Conservation (phyloP, 495 filamentous ascomycete genomes). For the Extremus antarcticus region DNA sequence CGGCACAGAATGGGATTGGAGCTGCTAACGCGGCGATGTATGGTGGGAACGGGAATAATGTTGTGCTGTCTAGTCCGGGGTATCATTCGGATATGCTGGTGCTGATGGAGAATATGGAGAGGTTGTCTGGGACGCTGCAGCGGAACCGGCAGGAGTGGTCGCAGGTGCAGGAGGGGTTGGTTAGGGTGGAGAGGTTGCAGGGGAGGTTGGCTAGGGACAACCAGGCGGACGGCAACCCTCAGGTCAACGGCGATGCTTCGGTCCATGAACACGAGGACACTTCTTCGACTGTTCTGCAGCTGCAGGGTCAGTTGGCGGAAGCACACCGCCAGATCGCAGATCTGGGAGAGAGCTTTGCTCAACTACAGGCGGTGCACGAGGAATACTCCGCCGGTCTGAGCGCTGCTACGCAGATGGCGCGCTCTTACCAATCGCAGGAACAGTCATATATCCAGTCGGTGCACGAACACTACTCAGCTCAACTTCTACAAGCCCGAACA, state of each 20-base stretch:
- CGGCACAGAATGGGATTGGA: conserved; percentile 3
- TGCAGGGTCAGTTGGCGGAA: conserved; percentile 40
- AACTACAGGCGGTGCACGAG: conserved; percentile 43
- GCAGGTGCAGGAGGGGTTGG: conserved; percentile 10
- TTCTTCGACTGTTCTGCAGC: not conserved
- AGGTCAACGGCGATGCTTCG: conserved; percentile 3
- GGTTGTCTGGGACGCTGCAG: conserved; percentile 12
- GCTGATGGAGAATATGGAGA: conserved; percentile 19
- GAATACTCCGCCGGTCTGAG: conserved; percentile 48
- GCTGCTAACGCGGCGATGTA: conserved; percentile 4
- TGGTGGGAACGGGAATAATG: conserved; percentile 2
- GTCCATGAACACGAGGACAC: not conserved
- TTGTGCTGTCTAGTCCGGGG: conserved; percentile 13
- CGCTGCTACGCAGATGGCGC: conserved; percentile 49
- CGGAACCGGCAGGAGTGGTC: conserved; percentile 19
- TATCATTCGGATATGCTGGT: conserved; percentile 19
- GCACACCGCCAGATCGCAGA: conserved; percentile 33
- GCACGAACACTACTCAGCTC: conserved; percentile 49
- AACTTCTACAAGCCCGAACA: conserved; percentile 47
- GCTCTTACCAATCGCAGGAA: conserved; percentile 51
- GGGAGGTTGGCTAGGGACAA: not conserved
- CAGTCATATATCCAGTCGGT: conserved; percentile 46
- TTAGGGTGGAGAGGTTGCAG: conserved; percentile 7
- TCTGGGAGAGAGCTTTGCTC: conserved; percentile 39
- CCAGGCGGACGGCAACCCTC: not conserved